phyloP scores from a whole-genome alignment of 2,329 filamentous ascomycete species.

The Alternaria novae-zelandiae region DNA sequence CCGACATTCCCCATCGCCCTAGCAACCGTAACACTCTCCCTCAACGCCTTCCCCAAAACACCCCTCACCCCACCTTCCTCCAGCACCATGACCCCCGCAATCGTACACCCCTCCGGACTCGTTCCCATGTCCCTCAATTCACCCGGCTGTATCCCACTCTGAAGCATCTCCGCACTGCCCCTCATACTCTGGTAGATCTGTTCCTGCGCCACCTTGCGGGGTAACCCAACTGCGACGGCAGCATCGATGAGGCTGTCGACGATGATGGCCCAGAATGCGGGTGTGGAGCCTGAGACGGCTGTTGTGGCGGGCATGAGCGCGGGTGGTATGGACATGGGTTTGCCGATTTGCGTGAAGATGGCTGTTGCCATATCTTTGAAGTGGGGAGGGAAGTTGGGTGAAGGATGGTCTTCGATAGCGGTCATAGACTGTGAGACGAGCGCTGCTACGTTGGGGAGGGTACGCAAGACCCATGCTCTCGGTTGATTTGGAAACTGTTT shows the following conservation, averaged over 20 bases:
- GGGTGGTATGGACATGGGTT: conserved; percentile 27
- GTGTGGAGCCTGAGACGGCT: conserved; percentile 39
- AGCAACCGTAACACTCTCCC: conserved; percentile 58
- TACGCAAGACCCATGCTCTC: conserved; percentile 51
- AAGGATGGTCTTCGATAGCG: conserved; percentile 34
- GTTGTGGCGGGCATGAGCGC: conserved; percentile 37
- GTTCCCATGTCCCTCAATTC: conserved; percentile 39
- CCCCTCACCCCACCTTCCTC: conserved; percentile 41
- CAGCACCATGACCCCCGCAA: conserved; percentile 43
- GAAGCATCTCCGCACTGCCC: conserved; percentile 38
- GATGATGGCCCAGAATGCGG: conserved; percentile 41
- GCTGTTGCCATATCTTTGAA: conserved; percentile 24
- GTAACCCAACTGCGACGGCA: conserved; percentile 37
- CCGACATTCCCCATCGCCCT: conserved; percentile 47
- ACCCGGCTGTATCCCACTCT: conserved; percentile 37
- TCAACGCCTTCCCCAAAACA: conserved; percentile 44
- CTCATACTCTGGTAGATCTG: conserved; percentile 44
- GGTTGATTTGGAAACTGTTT: too few species aligned
- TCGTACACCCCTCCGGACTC: conserved; percentile 42
- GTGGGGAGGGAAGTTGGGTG: conserved; percentile 17
- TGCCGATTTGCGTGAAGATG: conserved; percentile 35
- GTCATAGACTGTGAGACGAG: conserved; percentile 53
- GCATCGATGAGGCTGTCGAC: conserved; percentile 43
- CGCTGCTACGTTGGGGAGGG: conserved; percentile 56
- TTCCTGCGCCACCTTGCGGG: conserved; percentile 29